These are phyloP conservation scores for Neonectria neomacrospora DNA, from an alignment of 2,329 filamentous ascomycete species.

Conservation along the genomic window DNA sequence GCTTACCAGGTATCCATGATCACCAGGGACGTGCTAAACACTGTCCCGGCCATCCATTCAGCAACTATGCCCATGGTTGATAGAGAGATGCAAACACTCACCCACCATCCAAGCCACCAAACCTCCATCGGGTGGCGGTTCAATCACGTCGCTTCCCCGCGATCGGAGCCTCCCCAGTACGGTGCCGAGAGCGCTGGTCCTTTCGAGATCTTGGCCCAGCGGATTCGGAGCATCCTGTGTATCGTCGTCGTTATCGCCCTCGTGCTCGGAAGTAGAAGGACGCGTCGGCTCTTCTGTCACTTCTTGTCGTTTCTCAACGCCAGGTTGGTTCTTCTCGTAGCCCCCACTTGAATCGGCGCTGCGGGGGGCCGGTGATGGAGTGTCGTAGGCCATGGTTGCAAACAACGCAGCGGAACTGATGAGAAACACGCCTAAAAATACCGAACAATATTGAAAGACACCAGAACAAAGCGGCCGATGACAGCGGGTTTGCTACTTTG, in stretches of 20 bases:
- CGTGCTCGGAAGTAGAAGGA: not conserved
- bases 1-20: constrained; percentile 61
- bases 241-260: not conserved
- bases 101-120: constrained; percentile 58
- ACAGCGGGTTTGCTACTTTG: not conserved
- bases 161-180: constrained; percentile 20
- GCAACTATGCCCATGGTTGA: not conserved
- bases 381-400: constrained; percentile 9
- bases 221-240: constrained; percentile 1
- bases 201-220: constrained; percentile 14
- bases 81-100: constrained; percentile 36
- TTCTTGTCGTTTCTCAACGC: constrained; percentile 11
- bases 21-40: constrained; percentile 52
- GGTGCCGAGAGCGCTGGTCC: constrained; percentile 17
- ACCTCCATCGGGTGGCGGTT: constrained; percentile 63
- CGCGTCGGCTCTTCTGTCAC: constrained; percentile 6
- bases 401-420: no score
- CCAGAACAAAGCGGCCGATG: not conserved
- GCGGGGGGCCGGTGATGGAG: not conserved
- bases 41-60: constrained; percentile 10
- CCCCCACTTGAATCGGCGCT: constrained; percentile 8
- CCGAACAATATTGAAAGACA: not conserved
- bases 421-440: not conserved
- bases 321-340: constrained; percentile 5
- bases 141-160: constrained; percentile 25